Percentiles rank a stretch among this genome's conserved stretches.
These are phyloP conservation scores for Arthrinium puccinioides DNA, from an alignment of 2,329 filamentous ascomycete species.

Conservation along the genomic window DNA sequence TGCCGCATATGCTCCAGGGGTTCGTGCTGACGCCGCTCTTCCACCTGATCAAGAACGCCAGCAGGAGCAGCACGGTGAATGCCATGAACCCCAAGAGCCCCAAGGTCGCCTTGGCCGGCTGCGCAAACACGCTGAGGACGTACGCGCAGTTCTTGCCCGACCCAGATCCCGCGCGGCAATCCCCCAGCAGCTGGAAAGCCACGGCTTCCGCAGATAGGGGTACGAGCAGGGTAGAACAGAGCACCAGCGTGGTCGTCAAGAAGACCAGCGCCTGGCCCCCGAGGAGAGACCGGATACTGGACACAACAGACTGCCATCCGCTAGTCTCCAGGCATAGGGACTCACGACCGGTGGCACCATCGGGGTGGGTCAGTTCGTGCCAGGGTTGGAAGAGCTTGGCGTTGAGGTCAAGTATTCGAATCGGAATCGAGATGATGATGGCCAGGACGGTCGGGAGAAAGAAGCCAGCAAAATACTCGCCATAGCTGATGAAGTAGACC, in stretches of 20 bases:
- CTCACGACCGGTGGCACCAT: constrained; percentile 21
- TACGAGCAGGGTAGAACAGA: constrained; percentile 19
- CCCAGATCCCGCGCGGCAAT: constrained; percentile 12
- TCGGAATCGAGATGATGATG: constrained; percentile 11
- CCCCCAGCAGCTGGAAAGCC: constrained; percentile 19
- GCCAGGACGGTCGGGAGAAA: constrained; percentile 15
- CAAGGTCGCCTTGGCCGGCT: constrained; percentile 15
- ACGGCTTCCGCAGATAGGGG: constrained; percentile 22
- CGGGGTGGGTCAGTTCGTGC: constrained; percentile 24
- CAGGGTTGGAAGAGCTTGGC: constrained; percentile 25
- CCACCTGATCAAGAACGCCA: too few species aligned
- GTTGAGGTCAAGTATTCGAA: constrained; percentile 16
- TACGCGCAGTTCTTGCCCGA: constrained; percentile 22
- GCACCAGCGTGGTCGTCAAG: constrained; percentile 16
- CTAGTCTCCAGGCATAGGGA: constrained; percentile 21
- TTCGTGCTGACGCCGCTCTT: constrained; percentile 23
- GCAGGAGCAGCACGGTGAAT: constrained; percentile 5
- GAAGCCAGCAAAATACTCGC: constrained; percentile 17
- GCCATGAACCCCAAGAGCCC: constrained; percentile 17
- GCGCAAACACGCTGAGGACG: constrained; percentile 18
- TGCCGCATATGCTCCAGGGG: constrained; percentile 27
- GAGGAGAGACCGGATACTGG: constrained; percentile 13
- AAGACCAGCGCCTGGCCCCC: constrained; percentile 18
- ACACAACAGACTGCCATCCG: constrained; percentile 13
- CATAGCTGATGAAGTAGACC: too few species aligned